phyloP scores from a whole-genome alignment of 2,329 filamentous ascomycete genomes.

The Paecilomyces formosus region DNA sequence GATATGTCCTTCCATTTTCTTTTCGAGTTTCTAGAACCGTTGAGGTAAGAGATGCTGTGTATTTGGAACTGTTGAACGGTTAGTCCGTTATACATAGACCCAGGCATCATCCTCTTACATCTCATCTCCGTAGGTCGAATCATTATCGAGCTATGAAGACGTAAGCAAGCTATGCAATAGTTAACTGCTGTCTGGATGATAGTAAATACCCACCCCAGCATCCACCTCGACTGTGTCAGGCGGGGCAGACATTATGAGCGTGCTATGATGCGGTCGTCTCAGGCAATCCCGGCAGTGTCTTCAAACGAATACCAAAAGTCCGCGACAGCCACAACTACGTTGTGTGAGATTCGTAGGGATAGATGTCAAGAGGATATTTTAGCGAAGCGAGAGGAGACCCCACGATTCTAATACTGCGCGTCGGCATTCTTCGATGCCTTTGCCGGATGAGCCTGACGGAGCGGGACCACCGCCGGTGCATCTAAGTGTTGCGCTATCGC shows the following conservation, averaged over 20 bases:
- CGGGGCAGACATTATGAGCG: not conserved
- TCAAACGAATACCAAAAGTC: not conserved
- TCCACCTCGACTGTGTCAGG: not conserved
- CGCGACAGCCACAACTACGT: not conserved
- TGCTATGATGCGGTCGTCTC: not conserved
- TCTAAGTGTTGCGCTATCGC: not conserved
- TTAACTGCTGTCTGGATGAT: not conserved
- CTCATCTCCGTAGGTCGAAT: not conserved
- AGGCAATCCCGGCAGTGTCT: not conserved
- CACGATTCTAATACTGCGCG: not conserved
- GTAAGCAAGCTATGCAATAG: not conserved
- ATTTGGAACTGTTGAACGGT: not conserved
- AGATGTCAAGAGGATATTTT: not conserved
- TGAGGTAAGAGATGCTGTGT: not conserved
- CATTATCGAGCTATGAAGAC: not conserved
- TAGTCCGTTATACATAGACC: not conserved
- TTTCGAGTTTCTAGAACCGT: not conserved
- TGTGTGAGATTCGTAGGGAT: not conserved
- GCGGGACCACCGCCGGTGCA: not conserved
- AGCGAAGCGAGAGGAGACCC: not conserved
- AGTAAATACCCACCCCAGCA: not conserved
- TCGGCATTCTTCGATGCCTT: not conserved
- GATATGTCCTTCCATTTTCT: not conserved
- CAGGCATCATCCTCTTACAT: not conserved
- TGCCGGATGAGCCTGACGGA: not conserved